These are phyloP conservation scores for Juglanconis juglandina DNA, from an alignment of 2,329 filamentous ascomycete species.

Conservation along the genomic window DNA sequence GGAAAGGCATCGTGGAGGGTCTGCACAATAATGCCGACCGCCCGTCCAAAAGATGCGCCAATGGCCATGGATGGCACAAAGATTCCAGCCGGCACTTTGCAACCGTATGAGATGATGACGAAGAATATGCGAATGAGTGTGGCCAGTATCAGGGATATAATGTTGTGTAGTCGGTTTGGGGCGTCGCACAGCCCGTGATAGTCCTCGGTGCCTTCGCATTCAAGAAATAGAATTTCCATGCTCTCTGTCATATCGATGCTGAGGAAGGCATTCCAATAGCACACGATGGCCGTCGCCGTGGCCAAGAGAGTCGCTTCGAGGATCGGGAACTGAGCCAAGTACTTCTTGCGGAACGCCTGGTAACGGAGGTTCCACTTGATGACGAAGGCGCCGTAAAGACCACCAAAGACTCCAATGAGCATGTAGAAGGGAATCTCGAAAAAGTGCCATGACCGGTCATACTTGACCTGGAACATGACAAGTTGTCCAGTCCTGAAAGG, in stretches of 20 bases:
- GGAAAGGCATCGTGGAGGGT: slow-evolving; percentile 83
- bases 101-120: slow-evolving; percentile 94
- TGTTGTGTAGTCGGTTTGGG: slow-evolving; percentile 71
- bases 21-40: slow-evolving; percentile 92
- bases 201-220: slow-evolving; percentile 85
- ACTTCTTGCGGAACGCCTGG: slow-evolving; percentile 91
- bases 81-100: slow-evolving; percentile 95
- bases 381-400: slow-evolving; percentile 91
- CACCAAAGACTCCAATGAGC: slow-evolving; percentile 86
- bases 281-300: slow-evolving; percentile 81
- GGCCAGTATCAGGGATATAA: slow-evolving; percentile 73
- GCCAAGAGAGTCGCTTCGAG: slow-evolving; percentile 84
- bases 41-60: slow-evolving; percentile 87
- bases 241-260: slow-evolving; percentile 98
- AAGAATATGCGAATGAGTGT: slow-evolving; percentile 78
- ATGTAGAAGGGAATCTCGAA: slow-evolving; percentile 94
- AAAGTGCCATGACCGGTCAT: slow-evolving; percentile 96
- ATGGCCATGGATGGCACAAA: slow-evolving; percentile 98
- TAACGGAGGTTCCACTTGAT: slow-evolving; percentile 96
- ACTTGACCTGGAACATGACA: slow-evolving; percentile 98
- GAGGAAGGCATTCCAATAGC: slow-evolving; percentile 93
- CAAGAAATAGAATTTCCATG: slow-evolving; percentile 95
- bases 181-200: slow-evolving; percentile 86
- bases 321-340: slow-evolving; percentile 78
- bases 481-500: slow-evolving; percentile 94